These are phyloP conservation scores for Salinomyces thailandicus DNA, from an alignment of 2,329 filamentous ascomycete genomes.

Conservation along the genomic window DNA sequence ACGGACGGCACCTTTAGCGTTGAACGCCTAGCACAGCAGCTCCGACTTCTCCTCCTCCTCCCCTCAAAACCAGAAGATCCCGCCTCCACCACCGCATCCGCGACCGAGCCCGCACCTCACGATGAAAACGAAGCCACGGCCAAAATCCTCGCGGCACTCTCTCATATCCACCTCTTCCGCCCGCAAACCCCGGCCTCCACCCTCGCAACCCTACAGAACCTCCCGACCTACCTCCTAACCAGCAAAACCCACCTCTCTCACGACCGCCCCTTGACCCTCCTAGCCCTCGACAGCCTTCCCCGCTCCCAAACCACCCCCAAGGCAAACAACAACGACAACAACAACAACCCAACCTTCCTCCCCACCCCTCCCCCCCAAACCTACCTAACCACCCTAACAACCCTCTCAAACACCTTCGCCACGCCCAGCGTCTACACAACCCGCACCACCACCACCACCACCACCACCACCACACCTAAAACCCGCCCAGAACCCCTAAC, in stretches of 20 bases:
- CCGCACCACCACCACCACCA: conserved; percentile 8
- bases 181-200: conserved; percentile 43
- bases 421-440: conserved; percentile 20
- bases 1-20: conserved; percentile 45
- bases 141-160: conserved; percentile 33
- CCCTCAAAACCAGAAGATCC: background rate
- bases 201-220: conserved; percentile 36
- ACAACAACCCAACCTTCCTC: conserved; percentile 16
- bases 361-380: background rate
- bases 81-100: background rate
- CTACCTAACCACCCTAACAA: background rate
- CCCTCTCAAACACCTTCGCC: conserved; percentile 8
- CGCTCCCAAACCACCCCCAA: conserved; percentile 49
- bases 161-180: conserved; percentile 49
- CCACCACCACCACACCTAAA: conserved; percentile 1
- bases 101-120: conserved; percentile 2
- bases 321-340: conserved; percentile 41
- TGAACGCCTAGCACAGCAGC: conserved; percentile 33
- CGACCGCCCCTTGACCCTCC: conserved; percentile 36
- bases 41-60: conserved; percentile 20
- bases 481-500: conserved; percentile 6
- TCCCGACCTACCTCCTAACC: conserved; percentile 43
- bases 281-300: conserved; percentile 46
- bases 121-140: conserved; percentile 4
- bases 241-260: conserved; percentile 34